Evolutionary conservation across 2,329 filamentous ascomycete genomes (phyloP).

Genomic region (Penicillium sp.): DNA sequence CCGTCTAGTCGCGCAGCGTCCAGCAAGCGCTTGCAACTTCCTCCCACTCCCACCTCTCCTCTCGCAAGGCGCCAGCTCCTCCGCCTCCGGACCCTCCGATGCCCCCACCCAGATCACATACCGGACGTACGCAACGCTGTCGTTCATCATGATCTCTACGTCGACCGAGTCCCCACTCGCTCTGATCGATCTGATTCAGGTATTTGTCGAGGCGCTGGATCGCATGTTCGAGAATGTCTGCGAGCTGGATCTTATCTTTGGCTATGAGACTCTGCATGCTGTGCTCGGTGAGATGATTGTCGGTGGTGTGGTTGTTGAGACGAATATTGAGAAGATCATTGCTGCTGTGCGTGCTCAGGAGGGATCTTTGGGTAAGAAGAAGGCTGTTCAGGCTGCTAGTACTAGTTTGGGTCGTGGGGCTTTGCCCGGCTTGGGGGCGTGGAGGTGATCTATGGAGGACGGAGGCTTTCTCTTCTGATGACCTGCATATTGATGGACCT

Average conservation of each 20-base stretch:
- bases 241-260: conserved; percentile 97
- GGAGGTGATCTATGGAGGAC: conserved; percentile 28
- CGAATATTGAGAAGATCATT: conserved; percentile 82
- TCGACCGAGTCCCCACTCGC: conserved; percentile 94
- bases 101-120: conserved; percentile 95
- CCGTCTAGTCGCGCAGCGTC: conserved; percentile 86
- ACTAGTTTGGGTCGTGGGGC: conserved; percentile 35
- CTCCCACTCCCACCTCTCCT: conserved; percentile 72
- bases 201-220: conserved; percentile 94
- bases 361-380: conserved; percentile 42
- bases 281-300: conserved; percentile 92
- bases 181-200: conserved; percentile 93
- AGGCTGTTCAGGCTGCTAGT: conserved; percentile 43
- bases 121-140: conserved; percentile 95
- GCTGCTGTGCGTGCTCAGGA: conserved; percentile 66
- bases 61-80: conserved; percentile 49
- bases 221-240: conserved; percentile 97
- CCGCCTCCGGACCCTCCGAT: conserved; percentile 66
- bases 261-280: conserved; percentile 94
- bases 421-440: conserved; percentile 38
- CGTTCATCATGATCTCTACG: conserved; percentile 97
- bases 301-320: conserved; percentile 91
- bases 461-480: background rate
- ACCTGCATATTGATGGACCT: conserved; percentile 1
- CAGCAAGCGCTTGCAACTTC: conserved; percentile 94